Evolutionary conservation across 345 rosid species (phyloP).

Genomic region (Dipteronia dyeriana): DNA sequence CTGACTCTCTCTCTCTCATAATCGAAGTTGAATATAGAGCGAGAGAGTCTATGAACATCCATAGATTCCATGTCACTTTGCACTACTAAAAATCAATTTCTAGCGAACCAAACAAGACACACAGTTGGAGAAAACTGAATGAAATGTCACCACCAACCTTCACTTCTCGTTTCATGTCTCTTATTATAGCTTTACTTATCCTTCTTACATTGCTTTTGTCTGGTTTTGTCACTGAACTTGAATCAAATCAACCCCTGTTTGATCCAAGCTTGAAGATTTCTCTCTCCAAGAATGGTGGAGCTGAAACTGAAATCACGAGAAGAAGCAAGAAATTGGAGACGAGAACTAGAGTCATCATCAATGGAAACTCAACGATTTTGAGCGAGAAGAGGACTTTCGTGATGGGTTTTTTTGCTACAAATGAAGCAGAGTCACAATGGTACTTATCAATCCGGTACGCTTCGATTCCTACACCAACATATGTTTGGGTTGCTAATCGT

Average conservation of each 20-base stretch:
- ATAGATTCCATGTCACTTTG: slow-evolving; percentile 29
- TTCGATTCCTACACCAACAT: slow-evolving; percentile 45
- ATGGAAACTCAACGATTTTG: slow-evolving; percentile 47
- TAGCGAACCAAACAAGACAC: slow-evolving; percentile 15
- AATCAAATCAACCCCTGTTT: neutral
- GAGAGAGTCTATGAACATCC: neutral
- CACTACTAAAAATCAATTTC: slow-evolving; percentile 13
- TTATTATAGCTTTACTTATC: neutral
- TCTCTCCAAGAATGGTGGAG: neutral
- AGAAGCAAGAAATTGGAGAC: slow-evolving; percentile 19
- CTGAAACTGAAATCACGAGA: neutral
- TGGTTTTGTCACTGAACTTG: neutral
- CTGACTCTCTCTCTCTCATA: neutral
- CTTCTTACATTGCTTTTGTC: slow-evolving; percentile 24
- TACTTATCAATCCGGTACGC: slow-evolving; percentile 58
- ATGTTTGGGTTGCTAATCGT: slow-evolving; percentile 66
- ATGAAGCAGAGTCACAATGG: slow-evolving; percentile 42
- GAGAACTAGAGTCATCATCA: slow-evolving; percentile 29
- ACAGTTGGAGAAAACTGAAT: slow-evolving; percentile 7
- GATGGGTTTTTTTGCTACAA: slow-evolving; percentile 50
- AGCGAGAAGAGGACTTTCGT: slow-evolving; percentile 49
- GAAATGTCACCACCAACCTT: slow-evolving; percentile 28
- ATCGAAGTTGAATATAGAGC: slow-evolving; percentile 8
- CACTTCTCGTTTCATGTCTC: slow-evolving; percentile 4
- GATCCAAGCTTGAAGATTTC: neutral